These are phyloP conservation scores for Pyrenophora graminea DNA, from an alignment of 2,329 filamentous ascomycete genomes.

Conservation along the genomic window DNA sequence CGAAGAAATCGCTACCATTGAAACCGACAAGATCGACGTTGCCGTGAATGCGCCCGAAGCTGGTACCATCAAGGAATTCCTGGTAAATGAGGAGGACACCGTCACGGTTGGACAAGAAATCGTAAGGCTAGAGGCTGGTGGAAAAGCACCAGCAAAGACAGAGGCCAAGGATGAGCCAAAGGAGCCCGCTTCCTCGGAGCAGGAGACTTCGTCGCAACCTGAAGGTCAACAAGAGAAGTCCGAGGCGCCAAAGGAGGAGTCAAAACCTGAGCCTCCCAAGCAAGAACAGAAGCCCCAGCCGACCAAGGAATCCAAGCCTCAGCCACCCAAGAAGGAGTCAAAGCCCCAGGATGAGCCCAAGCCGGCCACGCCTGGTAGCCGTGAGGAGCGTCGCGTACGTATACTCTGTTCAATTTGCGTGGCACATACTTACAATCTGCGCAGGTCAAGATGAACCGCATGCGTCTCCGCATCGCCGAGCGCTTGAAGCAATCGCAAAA, in stretches of 20 bases:
- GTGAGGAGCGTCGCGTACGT: slow-evolving; percentile 85
- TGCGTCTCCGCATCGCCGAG: slow-evolving; percentile 96
- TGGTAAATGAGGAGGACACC: slow-evolving; percentile 92
- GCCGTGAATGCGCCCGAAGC: slow-evolving; percentile 92
- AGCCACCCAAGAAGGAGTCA: slow-evolving; percentile 42
- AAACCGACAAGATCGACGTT: slow-evolving; percentile 99
- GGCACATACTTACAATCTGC: slow-evolving; percentile 17
- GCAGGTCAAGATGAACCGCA: slow-evolving; percentile 99
- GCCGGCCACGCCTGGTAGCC: slow-evolving; percentile 63
- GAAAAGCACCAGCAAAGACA: slow-evolving; percentile 58
- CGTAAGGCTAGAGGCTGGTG: slow-evolving; percentile 73
- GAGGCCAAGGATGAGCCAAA: slow-evolving; percentile 62
- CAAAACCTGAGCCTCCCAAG: slow-evolving; percentile 49
- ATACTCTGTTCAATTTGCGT: slow-evolving; percentile 13
- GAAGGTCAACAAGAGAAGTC: slow-evolving; percentile 55
- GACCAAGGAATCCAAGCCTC: slow-evolving; percentile 29
- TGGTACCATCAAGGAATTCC: slow-evolving; percentile 87
- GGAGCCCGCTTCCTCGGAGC: slow-evolving; percentile 60
- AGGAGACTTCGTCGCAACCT: slow-evolving; percentile 61
- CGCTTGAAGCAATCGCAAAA: slow-evolving; percentile 99
- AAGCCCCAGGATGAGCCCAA: slow-evolving; percentile 37
- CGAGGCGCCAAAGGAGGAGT: slow-evolving; percentile 46
- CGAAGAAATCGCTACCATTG: slow-evolving; percentile 97
- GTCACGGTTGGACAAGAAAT: slow-evolving; percentile 93
- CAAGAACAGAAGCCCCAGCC: slow-evolving; percentile 46